Evolutionary conservation across 331 rosid species (phyloP).

Genomic region (Rosa hybrid): DNA sequence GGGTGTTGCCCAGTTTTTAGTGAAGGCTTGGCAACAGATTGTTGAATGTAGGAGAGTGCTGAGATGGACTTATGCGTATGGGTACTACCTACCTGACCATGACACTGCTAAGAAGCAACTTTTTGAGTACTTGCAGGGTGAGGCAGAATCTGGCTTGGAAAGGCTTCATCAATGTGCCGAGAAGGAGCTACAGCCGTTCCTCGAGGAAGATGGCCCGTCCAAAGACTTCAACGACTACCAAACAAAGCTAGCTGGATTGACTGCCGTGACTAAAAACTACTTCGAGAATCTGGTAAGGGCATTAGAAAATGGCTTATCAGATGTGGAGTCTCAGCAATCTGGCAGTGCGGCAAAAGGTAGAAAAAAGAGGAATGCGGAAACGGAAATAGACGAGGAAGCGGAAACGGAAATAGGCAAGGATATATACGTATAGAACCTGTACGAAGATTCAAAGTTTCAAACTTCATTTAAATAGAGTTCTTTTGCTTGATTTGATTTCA

Average conservation of each 20-base stretch:
- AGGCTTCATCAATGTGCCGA: conserved; percentile 70
- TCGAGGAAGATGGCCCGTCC: conserved; percentile 3
- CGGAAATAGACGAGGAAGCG: neutral
- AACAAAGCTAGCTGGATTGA: conserved; percentile 12
- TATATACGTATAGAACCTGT: neutral
- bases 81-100: conserved; percentile 65
- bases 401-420: neutral
- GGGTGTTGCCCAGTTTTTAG: conserved; percentile 54
- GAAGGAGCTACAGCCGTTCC: conserved; percentile 40
- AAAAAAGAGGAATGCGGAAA: neutral
- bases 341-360: neutral
- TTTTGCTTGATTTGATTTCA: neutral
- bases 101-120: conserved; percentile 67
- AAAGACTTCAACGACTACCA: neutral
- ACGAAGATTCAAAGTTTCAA: neutral
- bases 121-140: conserved; percentile 82
- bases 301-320: conserved; percentile 71
- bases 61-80: conserved; percentile 86
- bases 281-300: conserved; percentile 70
- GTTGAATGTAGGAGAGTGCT: conserved; percentile 79
- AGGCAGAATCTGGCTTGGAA: conserved; percentile 79
- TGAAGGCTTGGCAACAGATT: conserved; percentile 81
- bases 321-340: neutral
- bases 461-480: neutral
- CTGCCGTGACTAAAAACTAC: conserved; percentile 55